phyloP scores from a whole-genome alignment of 1,284 basidiomycete species.

The Bjerkandera adusta region DNA sequence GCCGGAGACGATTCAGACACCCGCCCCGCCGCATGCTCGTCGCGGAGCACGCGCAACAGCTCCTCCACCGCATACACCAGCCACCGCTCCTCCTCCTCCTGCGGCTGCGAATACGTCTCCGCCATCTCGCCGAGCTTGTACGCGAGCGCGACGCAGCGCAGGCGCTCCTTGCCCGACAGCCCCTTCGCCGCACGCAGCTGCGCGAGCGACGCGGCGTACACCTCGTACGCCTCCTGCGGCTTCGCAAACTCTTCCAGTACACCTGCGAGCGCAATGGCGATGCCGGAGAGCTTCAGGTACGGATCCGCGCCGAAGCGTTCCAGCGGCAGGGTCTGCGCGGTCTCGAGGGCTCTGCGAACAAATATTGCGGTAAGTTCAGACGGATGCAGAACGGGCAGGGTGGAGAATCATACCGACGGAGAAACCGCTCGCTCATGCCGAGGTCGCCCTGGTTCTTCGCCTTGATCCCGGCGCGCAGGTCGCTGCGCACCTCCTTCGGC shows the following conservation, averaged over 20 bases:
- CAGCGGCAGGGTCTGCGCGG: conserved; percentile 47
- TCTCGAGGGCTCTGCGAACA: conserved; percentile 52
- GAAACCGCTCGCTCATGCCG: conserved; percentile 50
- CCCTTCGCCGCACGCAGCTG: conserved; percentile 22
- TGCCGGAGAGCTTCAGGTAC: conserved; percentile 68
- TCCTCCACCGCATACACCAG: conserved; percentile 64
- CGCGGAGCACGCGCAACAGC: conserved; percentile 39
- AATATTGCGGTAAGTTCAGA: conserved; percentile 6
- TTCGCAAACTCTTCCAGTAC: conserved; percentile 51
- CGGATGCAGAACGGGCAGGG: neutral
- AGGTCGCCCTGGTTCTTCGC: conserved; percentile 62
- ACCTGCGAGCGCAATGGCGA: conserved; percentile 63
- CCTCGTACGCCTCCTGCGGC: conserved; percentile 48
- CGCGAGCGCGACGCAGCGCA: conserved; percentile 63
- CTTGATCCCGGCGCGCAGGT: conserved; percentile 62
- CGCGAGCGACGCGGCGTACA: conserved; percentile 44
- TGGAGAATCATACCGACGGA: conserved; percentile 54
- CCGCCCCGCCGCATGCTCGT: conserved; percentile 11
- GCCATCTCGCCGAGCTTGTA: conserved; percentile 65
- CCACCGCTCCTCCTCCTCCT: conserved; percentile 56
- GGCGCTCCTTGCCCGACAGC: conserved; percentile 43
- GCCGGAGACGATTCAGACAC: conserved; percentile 3
- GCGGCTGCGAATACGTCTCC: conserved; percentile 35
- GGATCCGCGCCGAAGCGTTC: conserved; percentile 49
- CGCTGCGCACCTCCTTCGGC: conserved; percentile 60